Conservation (phyloP, 2,329 filamentous ascomycete species). For the Penicillium glabrum region DNA sequence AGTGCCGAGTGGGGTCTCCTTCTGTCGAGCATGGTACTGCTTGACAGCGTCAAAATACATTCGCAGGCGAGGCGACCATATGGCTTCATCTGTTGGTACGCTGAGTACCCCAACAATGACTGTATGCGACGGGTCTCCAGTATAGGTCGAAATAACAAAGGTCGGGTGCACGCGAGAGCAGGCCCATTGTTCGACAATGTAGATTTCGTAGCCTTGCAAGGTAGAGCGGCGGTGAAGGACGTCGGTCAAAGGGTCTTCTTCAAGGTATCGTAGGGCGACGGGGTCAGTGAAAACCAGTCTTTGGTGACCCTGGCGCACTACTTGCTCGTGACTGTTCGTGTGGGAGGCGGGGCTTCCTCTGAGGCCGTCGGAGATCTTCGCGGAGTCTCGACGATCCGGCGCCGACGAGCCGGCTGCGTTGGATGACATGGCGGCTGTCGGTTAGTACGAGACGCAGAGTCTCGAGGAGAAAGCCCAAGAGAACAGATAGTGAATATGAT, state of each 20-base stretch:
- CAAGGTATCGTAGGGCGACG: constrained; percentile 71
- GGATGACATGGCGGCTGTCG: constrained; percentile 20
- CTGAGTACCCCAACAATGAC: constrained; percentile 79
- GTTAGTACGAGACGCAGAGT: not conserved
- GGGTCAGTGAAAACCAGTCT: constrained; percentile 66
- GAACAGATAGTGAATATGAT: constrained; percentile 1
- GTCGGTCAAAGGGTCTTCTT: constrained; percentile 75
- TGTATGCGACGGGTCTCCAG: constrained; percentile 75
- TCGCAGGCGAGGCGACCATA: constrained; percentile 76
- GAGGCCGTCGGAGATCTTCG: constrained; percentile 22
- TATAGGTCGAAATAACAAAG: constrained; percentile 89
- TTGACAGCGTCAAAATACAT: constrained; percentile 85
- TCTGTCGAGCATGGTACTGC: constrained; percentile 79
- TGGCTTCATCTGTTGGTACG: constrained; percentile 74
- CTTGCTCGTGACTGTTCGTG: constrained; percentile 12
- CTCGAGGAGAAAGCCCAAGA: constrained; percentile 2
- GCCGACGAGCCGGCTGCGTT: constrained; percentile 23
- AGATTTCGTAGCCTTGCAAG: constrained; percentile 84
- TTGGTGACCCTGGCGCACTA: constrained; percentile 45
- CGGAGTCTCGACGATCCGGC: constrained; percentile 27
- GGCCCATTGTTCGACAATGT: constrained; percentile 96
- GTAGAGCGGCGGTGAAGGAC: constrained; percentile 70
- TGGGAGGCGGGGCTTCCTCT: constrained; percentile 22
- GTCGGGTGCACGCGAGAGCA: constrained; percentile 89
- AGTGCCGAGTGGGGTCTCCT: constrained; percentile 77